Evolutionary conservation across 352 stramenopile genomes (phyloP).

Genomic region (Pythium guiyangense): DNA sequence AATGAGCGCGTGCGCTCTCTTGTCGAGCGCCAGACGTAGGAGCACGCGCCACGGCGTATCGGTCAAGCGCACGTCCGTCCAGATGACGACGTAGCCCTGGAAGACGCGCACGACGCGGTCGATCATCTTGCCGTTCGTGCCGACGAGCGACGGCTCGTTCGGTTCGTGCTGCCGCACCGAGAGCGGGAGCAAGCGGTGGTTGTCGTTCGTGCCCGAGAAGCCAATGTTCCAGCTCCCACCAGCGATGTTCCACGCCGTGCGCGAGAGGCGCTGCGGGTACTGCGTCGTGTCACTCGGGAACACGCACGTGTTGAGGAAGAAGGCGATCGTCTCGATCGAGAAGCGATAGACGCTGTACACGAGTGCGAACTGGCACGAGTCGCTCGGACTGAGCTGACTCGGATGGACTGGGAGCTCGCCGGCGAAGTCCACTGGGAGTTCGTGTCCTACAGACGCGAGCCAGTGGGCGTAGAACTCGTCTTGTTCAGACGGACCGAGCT

Average conservation of each 20-base stretch:
- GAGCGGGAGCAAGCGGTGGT: conserved; percentile 71
- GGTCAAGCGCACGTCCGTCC: too few relatives aligned
- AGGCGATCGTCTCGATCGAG: conserved; percentile 79
- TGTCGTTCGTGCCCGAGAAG: conserved; percentile 91
- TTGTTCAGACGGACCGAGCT: conserved; percentile 59
- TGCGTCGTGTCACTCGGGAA: conserved; percentile 81
- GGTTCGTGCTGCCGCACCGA: conserved; percentile 65
- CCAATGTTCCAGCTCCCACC: conserved; percentile 54
- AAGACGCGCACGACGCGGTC: too few relatives aligned
- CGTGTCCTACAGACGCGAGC: conserved; percentile 32
- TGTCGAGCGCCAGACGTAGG: too few relatives aligned
- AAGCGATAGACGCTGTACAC: conserved; percentile 47
- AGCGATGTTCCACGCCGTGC: conserved; percentile 83
- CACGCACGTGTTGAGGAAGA: conserved; percentile 80
- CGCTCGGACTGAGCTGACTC: conserved; percentile 70
- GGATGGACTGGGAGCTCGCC: conserved; percentile 43
- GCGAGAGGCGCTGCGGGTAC: conserved; percentile 62
- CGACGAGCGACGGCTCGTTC: conserved; percentile 36
- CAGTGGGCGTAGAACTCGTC: conserved; percentile 62
- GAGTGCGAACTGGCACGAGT: conserved; percentile 53
- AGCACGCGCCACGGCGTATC: too few relatives aligned
- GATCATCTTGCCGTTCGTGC: conserved; percentile 88
- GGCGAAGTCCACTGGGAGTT: not conserved
- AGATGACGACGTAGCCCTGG: conserved; percentile 52
- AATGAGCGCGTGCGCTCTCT: conserved; percentile 62